Evolutionary conservation across 768 basidiomycete genomes (phyloP).

Genomic region (Russula griseocarnosa): DNA sequence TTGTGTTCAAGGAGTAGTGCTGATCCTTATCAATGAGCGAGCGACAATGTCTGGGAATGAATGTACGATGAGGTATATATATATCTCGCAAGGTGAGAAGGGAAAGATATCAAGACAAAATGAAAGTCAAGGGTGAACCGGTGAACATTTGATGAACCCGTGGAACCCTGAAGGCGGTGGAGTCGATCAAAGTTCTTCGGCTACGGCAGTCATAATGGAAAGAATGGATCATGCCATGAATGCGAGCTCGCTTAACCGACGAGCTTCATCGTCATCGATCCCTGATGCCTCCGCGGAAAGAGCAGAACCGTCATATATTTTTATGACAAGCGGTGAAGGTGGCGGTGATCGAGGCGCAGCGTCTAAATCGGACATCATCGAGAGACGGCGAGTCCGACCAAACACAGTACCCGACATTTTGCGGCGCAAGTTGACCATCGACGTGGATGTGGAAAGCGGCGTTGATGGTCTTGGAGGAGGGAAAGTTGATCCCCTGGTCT

Average conservation of each 20-base stretch:
- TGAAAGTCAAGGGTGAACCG: not conserved
- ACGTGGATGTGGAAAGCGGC: slow-evolving; percentile 1
- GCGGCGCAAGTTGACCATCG: slow-evolving; percentile 20
- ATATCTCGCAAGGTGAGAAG: not conserved
- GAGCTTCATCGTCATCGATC: slow-evolving; percentile 65
- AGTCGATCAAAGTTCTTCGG: not conserved
- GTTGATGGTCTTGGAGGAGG: not conserved
- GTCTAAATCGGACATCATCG: not conserved
- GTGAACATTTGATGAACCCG: not conserved
- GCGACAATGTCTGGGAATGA: not conserved
- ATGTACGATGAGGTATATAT: not conserved
- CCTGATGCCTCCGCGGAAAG: slow-evolving; percentile 50
- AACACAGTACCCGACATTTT: slow-evolving; percentile 1
- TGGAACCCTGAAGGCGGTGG: too few species aligned
- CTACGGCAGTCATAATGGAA: not conserved
- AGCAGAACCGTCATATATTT: slow-evolving; percentile 54
- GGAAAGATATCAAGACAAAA: not conserved
- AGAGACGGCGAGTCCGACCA: not conserved
- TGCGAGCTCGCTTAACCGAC: slow-evolving; percentile 68
- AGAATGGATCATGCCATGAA: slow-evolving; percentile 40
- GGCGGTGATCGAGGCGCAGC: slow-evolving; percentile 4
- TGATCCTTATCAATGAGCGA: slow-evolving; percentile 5
- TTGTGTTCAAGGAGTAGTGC: not conserved
- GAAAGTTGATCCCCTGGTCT: slow-evolving; percentile 10
- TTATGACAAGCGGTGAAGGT: slow-evolving; percentile 50